Conservation (phyloP, 345 rosid genomes). For the Laguncularia racemosa region DNA sequence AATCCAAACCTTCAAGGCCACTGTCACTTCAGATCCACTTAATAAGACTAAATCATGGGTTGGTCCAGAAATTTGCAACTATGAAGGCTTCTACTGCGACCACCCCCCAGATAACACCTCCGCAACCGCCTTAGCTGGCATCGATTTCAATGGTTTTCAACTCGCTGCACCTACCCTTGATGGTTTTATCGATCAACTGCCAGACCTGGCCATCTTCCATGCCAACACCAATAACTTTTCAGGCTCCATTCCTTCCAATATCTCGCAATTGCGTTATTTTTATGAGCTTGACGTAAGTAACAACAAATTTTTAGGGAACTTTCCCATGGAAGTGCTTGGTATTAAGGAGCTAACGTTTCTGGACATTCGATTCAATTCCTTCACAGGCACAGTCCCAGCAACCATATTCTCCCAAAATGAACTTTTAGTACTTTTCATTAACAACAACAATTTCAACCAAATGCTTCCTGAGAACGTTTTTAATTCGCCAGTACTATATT, state of each 20-base stretch:
- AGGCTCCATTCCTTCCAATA: constrained; percentile 22
- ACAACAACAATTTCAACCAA: constrained; percentile 33
- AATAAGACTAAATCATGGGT: constrained; percentile 27
- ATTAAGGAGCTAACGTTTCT: constrained; percentile 19
- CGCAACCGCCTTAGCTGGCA: constrained; percentile 28
- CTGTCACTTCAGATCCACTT: constrained; percentile 26
- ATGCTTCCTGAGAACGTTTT: constrained; percentile 26
- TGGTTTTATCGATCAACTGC: constrained; percentile 37
- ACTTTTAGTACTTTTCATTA: constrained; percentile 30
- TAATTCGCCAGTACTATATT: constrained; percentile 19
- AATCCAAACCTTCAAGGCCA: constrained; percentile 19
- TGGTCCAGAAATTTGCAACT: constrained; percentile 30
- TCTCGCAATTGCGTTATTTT: constrained; percentile 17
- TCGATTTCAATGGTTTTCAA: constrained; percentile 30
- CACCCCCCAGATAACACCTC: constrained; percentile 29
- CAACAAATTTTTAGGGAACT: constrained; percentile 24
- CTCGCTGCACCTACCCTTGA: constrained; percentile 26
- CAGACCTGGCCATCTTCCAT: constrained; percentile 47
- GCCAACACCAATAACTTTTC: constrained; percentile 42
- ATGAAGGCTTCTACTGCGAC: constrained; percentile 34
- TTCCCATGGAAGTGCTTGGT: constrained; percentile 19
- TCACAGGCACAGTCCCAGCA: constrained; percentile 30
- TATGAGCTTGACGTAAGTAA: constrained; percentile 39
- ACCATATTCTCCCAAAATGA: constrained; percentile 17
- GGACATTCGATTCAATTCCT: constrained; percentile 37